A percentile compares a stretch with the other conserved stretches of the same genome.
These are phyloP conservation scores for Marasmius oreades DNA, from an alignment of 1,284 basidiomycete species.

Conservation along the genomic window DNA sequence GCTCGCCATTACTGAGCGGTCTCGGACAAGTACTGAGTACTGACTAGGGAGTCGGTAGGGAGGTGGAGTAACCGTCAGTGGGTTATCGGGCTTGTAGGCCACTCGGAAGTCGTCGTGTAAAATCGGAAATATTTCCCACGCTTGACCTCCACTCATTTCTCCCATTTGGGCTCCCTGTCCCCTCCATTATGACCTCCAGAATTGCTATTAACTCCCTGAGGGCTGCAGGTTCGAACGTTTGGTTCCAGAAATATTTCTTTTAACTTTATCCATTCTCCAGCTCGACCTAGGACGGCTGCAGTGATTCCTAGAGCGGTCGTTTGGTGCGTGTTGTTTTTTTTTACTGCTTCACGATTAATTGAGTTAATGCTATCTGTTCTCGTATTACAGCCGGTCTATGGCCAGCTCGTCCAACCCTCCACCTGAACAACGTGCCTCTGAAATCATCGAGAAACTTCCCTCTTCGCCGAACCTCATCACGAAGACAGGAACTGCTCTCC, in stretches of 20 bases:
- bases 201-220: constrained; percentile 64
- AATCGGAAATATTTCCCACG: neutral
- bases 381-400: constrained; percentile 54
- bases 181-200: constrained; percentile 59
- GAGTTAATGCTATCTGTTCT: constrained; percentile 1
- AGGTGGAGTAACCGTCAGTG: too few relatives aligned
- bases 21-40: too few relatives aligned
- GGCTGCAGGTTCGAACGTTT: constrained; percentile 47
- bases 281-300: constrained; percentile 56
- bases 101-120: too few relatives aligned
- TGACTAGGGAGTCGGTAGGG: too few relatives aligned
- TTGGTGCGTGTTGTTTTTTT: constrained; percentile 44
- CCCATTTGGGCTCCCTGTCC: neutral
- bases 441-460: constrained; percentile 91
- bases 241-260: constrained; percentile 11
- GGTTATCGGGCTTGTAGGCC: too few relatives aligned
- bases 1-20: too few relatives aligned
- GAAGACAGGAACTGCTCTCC: constrained; percentile 90
- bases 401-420: constrained; percentile 58
- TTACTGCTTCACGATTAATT: constrained; percentile 1
- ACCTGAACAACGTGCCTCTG: constrained; percentile 87
- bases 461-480: constrained; percentile 87
- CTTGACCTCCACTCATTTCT: neutral
- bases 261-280: constrained; percentile 24
- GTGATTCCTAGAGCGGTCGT: constrained; percentile 48